Conservation (phyloP, 768 basidiomycete species). For the Termitomyces titanicus region DNA sequence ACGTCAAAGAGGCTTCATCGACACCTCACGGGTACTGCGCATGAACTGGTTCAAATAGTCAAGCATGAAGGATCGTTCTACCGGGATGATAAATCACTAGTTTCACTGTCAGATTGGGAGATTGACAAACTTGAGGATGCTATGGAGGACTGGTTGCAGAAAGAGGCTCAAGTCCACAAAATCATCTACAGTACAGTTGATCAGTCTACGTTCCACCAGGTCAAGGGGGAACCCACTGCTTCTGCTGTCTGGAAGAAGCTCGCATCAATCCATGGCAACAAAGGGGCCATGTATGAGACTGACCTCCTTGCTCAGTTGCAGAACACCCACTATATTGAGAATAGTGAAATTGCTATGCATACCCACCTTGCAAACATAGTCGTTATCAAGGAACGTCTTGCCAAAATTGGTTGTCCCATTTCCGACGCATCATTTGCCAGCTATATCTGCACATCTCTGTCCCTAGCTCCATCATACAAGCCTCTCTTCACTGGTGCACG, state of each 20-base stretch:
- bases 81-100: not conserved
- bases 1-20: not conserved
- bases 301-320: not conserved
- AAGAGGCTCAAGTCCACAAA: slow-evolving; percentile 1
- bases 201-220: slow-evolving; percentile 1
- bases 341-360: slow-evolving; percentile 1
- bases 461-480: not conserved
- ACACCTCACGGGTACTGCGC: slow-evolving; percentile 18
- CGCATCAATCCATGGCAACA: not conserved
- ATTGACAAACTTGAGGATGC: slow-evolving; percentile 16
- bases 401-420: slow-evolving; percentile 9
- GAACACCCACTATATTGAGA: not conserved
- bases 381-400: slow-evolving; percentile 11
- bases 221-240: not conserved
- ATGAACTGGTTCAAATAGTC: slow-evolving; percentile 12
- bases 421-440: slow-evolving; percentile 1
- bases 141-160: slow-evolving; percentile 9
- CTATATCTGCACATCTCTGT: slow-evolving; percentile 12
- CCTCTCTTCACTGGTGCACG: not conserved
- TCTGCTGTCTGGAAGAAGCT: slow-evolving; percentile 1
- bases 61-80: slow-evolving; percentile 14
- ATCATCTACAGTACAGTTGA: slow-evolving; percentile 1
- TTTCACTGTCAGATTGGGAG: slow-evolving; percentile 15
- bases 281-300: not conserved
- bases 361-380: not conserved